These are phyloP conservation scores for Circinella minor DNA, from an alignment of 371 early-diverging fungal genomes.

Conservation along the genomic window DNA sequence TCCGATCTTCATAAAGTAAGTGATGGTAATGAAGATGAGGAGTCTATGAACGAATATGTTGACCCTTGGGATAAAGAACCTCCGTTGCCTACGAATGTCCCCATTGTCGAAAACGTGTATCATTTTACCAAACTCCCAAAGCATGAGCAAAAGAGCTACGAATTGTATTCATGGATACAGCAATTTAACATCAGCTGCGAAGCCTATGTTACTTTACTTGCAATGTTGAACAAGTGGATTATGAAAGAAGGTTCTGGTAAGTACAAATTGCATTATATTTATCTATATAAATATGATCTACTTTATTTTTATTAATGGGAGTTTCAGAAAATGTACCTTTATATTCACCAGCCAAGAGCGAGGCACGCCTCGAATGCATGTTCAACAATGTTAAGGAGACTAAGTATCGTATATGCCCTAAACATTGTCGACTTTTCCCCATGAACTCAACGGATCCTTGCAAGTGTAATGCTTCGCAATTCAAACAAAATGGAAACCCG, in stretches of 20 bases:
- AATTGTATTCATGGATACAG: not conserved
- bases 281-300: not conserved
- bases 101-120: no score
- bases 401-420: slow-evolving; percentile 1
- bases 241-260: not conserved
- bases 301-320: not conserved
- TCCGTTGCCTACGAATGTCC: no score
- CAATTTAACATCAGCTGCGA: not conserved
- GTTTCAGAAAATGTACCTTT: not conserved
- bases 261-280: not conserved
- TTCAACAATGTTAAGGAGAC: not conserved
- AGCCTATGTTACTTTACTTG: not conserved
- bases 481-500: no score
- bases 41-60: no score
- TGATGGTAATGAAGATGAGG: no score
- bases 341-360: not conserved
- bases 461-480: no score
- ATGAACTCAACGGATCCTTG: no score
- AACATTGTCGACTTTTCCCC: no score
- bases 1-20: no score
- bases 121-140: no score
- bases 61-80: no score
- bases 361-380: not conserved
- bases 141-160: not conserved
- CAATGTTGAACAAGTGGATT: not conserved